Evolutionary conservation across 345 rosid genomes (phyloP).

Genomic region (Rubroshorea leprosula): DNA sequence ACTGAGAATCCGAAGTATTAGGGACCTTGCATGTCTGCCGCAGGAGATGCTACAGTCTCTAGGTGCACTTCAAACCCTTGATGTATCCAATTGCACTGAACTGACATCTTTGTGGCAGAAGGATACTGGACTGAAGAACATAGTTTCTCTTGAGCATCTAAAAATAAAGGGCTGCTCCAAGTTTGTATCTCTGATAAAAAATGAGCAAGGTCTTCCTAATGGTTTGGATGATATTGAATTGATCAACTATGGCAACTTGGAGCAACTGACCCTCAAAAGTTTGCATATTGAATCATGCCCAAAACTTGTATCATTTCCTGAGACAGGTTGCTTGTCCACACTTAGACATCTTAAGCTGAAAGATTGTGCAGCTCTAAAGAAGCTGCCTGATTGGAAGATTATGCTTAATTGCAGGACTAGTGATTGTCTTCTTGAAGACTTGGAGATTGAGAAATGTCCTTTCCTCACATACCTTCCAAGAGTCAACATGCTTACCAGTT

Average conservation of each 20-base stretch:
- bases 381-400: conserved; percentile 4
- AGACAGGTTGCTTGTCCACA: background rate
- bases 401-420: no score
- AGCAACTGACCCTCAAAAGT: conserved; percentile 1
- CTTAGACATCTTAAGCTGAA: conserved; percentile 10
- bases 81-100: conserved; percentile 7
- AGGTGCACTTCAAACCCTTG: conserved; percentile 11
- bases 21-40: no score
- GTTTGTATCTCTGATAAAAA: background rate
- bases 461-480: conserved; percentile 4
- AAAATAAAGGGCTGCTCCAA: background rate
- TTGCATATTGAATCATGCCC: conserved; percentile 18
- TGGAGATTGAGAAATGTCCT: conserved; percentile 13
- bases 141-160: conserved; percentile 8
- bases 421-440: conserved; percentile 9
- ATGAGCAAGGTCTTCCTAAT: background rate
- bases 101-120: conserved; percentile 4
- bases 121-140: background rate
- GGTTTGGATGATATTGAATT: no score
- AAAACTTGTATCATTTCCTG: conserved; percentile 12
- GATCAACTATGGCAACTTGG: background rate
- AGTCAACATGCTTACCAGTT: conserved; percentile 1
- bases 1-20: no score
- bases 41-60: no score
- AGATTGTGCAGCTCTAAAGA: conserved; percentile 1